These are phyloP conservation scores for Bacidia rubella DNA, from an alignment of 495 filamentous ascomycete species.

Conservation along the genomic window DNA sequence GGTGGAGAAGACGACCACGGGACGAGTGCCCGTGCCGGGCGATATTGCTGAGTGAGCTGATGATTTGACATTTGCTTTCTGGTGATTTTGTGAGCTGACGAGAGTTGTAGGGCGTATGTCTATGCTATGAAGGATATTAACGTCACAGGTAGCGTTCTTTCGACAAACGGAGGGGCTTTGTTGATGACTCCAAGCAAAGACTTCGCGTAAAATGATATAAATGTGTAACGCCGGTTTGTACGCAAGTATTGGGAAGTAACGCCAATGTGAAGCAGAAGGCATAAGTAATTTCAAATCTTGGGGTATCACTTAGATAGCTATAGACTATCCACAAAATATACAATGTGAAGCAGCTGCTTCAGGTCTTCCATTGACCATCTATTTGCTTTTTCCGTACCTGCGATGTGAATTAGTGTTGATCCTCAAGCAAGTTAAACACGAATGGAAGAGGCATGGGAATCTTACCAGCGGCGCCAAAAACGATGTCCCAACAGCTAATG, in stretches of 20 bases:
- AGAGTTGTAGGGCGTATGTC: constrained; percentile 32
- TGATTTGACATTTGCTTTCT: background rate
- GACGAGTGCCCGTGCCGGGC: constrained; percentile 32
- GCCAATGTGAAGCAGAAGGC: too few species aligned
- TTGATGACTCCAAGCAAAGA: background rate
- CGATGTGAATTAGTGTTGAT: background rate
- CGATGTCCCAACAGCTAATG: constrained; percentile 56
- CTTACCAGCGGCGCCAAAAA: constrained; percentile 78
- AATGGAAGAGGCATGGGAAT: background rate
- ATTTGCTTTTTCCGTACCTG: constrained; percentile 21
- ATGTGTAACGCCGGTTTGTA: too few species aligned
- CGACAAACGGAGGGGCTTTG: constrained; percentile 24
- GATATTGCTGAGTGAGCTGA: constrained; percentile 38
- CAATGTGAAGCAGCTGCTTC: background rate
- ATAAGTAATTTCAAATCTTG: too few species aligned
- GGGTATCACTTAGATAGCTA: too few species aligned
- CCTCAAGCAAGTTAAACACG: background rate
- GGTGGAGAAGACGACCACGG: constrained; percentile 23
- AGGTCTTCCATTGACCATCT: constrained; percentile 17
- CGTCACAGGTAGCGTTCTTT: constrained; percentile 32
- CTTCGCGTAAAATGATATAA: background rate
- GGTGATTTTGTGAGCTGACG: too few species aligned
- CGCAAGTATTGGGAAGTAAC: too few species aligned
- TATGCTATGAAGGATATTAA: constrained; percentile 48
- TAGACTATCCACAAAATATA: background rate